A percentile compares a stretch with the other conserved stretches of the same genome.
Conservation (phyloP, 345 rosid genomes). For the Hibiscus tridactylites region DNA sequence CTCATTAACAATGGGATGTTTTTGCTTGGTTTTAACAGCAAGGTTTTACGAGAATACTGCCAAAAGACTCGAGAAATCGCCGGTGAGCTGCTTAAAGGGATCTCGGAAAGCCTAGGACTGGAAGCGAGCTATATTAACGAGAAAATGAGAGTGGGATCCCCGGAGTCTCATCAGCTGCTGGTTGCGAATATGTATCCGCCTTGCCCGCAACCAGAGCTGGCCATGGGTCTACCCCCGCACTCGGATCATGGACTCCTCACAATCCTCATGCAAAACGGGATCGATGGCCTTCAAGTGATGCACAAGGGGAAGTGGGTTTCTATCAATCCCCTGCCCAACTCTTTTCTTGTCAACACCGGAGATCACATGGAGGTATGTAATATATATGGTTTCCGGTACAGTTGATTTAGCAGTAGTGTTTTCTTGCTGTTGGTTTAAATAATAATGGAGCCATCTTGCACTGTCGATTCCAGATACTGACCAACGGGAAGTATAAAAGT, state of each 20-base stretch:
- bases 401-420: too few relatives aligned
- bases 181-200: constrained; percentile 30
- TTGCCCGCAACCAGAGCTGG: constrained; percentile 33
- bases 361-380: constrained; percentile 32
- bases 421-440: neutral
- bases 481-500: constrained; percentile 29
- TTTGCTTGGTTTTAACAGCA: constrained; percentile 11
- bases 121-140: constrained; percentile 20
- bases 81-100: constrained; percentile 21
- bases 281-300: constrained; percentile 18
- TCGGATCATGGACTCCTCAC: constrained; percentile 33
- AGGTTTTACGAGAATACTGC: constrained; percentile 19
- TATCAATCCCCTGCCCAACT: constrained; percentile 15
- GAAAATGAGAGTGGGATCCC: constrained; percentile 8
- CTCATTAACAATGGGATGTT: neutral
- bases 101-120: constrained; percentile 26
- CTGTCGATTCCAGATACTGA: constrained; percentile 18
- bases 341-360: constrained; percentile 28
- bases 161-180: constrained; percentile 16
- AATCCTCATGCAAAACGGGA: constrained; percentile 22
- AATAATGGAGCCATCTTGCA: neutral
- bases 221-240: constrained; percentile 35
- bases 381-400: too few relatives aligned
- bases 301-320: constrained; percentile 27
- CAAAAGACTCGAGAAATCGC: constrained; percentile 21